Base-by-base conservation (phyloP, 1,139 yeast species). In the Yamadazyma diddensiae region DNA sequence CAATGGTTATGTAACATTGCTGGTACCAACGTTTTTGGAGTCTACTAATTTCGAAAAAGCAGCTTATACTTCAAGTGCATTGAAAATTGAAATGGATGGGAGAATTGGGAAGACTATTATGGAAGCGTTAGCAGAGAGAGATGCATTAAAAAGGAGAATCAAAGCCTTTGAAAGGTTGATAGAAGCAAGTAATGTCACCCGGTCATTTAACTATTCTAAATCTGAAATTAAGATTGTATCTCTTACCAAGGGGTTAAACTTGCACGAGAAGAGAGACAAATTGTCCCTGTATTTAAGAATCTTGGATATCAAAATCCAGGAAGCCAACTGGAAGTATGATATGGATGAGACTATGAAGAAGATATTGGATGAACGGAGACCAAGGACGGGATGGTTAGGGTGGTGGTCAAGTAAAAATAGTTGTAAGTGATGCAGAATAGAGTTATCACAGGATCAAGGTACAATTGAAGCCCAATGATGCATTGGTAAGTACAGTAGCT, bases 111-210 rank as follows among this genome's bases (percentile, higher is more conserved):
- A 34, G 29, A 33, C 43, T 3, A 33, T 46, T 36, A 34, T 46
- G 9, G 45, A 46, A 28, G 48, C 48, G n/a, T 35, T 46, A 21
- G 33, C 37, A 10, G 46, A 42, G 21, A 31, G 49, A 30, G 49
- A 45, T 6, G 26, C 38, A 15, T 22, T 41, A 13, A 37, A 26
- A 26, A 39, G 39, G 15, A 31, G 39, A 11, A 30, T 42, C 3
- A 35, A 33, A 7, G 10, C 31, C 19, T 12, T 33, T 3, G 32
- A 38, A 19, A 18, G 14, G 10, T 22, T 34, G 5, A 22, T 37
- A 6, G 11, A 23, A 8, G 31, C 29, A 10, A 42, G 41, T 15
- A 37, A 29, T 19, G 32, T 40, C 3, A 22, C 37, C 8, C 23
- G 24, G 10, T 33, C 38, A 7, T 34, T 36, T 28, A 41, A 43